Evolutionary conservation across 257 asterid genomes (phyloP).

Genomic region (Solanum appendiculatum): DNA sequence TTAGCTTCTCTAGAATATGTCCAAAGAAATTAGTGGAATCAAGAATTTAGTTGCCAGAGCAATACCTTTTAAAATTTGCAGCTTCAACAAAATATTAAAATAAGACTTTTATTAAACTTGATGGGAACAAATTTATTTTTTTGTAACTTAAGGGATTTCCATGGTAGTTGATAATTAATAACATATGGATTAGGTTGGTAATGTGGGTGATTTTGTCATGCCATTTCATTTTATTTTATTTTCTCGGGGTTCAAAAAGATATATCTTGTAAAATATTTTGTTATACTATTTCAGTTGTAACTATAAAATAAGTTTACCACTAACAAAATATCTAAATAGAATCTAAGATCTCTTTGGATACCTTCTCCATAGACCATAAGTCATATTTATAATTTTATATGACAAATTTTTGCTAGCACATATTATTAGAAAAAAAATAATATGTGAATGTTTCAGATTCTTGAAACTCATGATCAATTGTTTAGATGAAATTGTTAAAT

Average conservation of each 20-base stretch:
- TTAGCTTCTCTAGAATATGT: background rate
- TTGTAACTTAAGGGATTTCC: background rate
- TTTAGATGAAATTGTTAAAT: background rate
- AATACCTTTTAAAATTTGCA: background rate
- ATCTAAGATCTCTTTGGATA: background rate
- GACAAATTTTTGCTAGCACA: background rate
- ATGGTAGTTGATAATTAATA: background rate
- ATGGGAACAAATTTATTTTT: background rate
- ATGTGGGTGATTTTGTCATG: background rate
- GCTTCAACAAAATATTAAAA: background rate
- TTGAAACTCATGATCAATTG: background rate
- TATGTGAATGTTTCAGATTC: background rate
- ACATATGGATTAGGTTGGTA: background rate
- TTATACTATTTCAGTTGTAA: background rate
- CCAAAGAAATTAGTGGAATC: background rate
- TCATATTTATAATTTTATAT: background rate
- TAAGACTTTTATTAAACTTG: background rate
- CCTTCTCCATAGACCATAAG: background rate
- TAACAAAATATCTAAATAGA: background rate
- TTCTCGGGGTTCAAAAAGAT: background rate
- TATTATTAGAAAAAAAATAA: background rate
- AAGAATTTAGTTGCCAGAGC: background rate
- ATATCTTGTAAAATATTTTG: background rate
- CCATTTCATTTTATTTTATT: background rate
- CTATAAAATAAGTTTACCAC: background rate